phyloP scores from a whole-genome alignment of 202 grass and related monocot genomes.

The Eragrostis tef region DNA sequence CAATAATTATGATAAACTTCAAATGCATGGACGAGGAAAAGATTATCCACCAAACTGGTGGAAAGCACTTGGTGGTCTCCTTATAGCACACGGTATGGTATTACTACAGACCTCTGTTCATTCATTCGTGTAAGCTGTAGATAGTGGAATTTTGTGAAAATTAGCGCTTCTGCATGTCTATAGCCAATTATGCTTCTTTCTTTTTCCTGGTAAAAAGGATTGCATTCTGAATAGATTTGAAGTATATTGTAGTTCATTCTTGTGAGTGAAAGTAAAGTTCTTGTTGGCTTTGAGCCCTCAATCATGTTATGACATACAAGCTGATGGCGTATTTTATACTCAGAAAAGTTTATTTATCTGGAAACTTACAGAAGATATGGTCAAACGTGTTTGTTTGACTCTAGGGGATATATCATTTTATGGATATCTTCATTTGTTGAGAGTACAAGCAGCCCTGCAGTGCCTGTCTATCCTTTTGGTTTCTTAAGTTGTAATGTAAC shows the following conservation, averaged over 20 bases:
- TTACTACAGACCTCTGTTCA: conserved; percentile 14
- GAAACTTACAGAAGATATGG: neutral
- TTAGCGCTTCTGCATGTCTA: neutral
- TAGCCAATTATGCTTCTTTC: conserved; percentile 12
- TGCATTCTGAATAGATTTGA: conserved; percentile 14
- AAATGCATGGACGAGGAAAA: conserved; percentile 86
- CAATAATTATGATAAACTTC: conserved; percentile 79
- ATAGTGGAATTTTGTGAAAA: neutral
- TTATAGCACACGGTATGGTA: conserved; percentile 90
- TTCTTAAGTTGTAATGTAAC: conserved; percentile 4
- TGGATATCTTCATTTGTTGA: neutral
- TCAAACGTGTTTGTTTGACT: neutral
- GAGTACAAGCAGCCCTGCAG: neutral
- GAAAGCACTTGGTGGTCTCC: conserved; percentile 83
- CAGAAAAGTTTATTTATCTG: neutral
- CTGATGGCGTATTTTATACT: neutral
- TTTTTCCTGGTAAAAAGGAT: neutral
- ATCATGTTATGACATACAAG: neutral
- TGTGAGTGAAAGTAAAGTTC: conserved; percentile 22
- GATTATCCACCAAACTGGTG: conserved; percentile 89
- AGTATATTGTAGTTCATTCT: conserved; percentile 11
- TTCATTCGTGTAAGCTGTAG: conserved; percentile 32
- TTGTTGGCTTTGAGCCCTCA: neutral
- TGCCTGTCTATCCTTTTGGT: neutral
- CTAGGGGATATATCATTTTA: neutral